Evolutionary conservation across 805 yeast species (phyloP).

Genomic region (Saturnispora hagleri): DNA sequence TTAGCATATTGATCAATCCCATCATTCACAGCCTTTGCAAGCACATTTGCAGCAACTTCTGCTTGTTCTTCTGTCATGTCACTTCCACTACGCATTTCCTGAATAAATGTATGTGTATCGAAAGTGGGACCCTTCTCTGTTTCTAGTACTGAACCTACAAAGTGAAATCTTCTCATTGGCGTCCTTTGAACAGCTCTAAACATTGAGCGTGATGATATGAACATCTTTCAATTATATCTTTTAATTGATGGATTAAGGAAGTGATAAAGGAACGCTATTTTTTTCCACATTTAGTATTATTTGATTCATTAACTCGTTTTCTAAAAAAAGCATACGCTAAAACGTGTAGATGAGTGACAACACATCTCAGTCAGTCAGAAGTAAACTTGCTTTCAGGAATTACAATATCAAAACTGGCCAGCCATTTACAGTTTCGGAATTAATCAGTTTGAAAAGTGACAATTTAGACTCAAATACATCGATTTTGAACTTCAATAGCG

Average conservation of each 20-base stretch:
- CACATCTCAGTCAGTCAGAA: background rate
- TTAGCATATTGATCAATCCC: slow-evolving; percentile 68
- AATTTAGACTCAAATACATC: background rate
- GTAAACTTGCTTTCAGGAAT: slow-evolving; percentile 11
- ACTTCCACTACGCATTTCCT: slow-evolving; percentile 46
- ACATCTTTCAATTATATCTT: background rate
- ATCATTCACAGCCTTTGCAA: slow-evolving; percentile 67
- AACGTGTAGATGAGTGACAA: background rate
- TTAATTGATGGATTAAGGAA: background rate
- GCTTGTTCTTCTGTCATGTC: slow-evolving; percentile 75
- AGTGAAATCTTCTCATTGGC: slow-evolving; percentile 1
- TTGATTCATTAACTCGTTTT: background rate
- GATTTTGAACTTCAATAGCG: background rate
- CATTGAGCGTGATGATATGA: background rate
- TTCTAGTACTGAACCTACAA: background rate
- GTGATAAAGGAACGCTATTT: background rate
- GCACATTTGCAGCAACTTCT: slow-evolving; percentile 64
- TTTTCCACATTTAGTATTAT: background rate
- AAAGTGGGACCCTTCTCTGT: slow-evolving; percentile 33
- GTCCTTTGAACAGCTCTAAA: background rate
- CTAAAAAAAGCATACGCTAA: background rate
- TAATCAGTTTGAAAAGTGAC: background rate
- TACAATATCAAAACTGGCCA: slow-evolving; percentile 11
- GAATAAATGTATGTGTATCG: slow-evolving; percentile 69
- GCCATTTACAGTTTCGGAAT: slow-evolving; percentile 12